Percentiles rank a stretch among this genome's conserved stretches.
phyloP scores from a whole-genome alignment of 148 eudicot genomes.

The Gaultheria prostrata region DNA sequence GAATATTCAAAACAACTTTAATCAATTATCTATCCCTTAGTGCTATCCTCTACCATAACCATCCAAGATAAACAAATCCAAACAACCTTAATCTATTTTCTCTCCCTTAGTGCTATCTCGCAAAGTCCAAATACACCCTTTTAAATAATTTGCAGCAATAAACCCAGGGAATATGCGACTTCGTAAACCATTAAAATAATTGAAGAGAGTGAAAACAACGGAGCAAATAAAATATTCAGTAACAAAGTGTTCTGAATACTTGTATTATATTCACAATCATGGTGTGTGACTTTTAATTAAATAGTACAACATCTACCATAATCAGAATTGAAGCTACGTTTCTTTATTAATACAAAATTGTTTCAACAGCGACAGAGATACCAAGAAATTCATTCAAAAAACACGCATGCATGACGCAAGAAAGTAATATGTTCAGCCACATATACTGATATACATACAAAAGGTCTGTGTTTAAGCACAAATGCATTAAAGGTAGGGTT shows the following conservation, averaged over 20 bases:
- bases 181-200: not conserved
- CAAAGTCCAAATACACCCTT: not conserved
- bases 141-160: slow-evolving; percentile 2
- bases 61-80: no score
- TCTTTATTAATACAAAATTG: not conserved
- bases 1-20: no score
- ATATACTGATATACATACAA: slow-evolving; percentile 10
- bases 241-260: not conserved
- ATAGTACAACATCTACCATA: not conserved
- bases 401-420: not conserved
- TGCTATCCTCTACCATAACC: not conserved
- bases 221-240: not conserved
- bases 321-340: not conserved
- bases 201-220: not conserved
- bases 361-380: not conserved
- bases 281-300: slow-evolving; percentile 9
- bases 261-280: slow-evolving; percentile 11
- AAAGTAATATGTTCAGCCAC: not conserved
- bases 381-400: not conserved
- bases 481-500: not conserved
- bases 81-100: no score
- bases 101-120: not conserved
- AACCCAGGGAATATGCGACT: not conserved
- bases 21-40: not conserved
- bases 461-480: not conserved